Conservation (phyloP, 2,329 filamentous ascomycete genomes). For the Cercospora sp. region DNA sequence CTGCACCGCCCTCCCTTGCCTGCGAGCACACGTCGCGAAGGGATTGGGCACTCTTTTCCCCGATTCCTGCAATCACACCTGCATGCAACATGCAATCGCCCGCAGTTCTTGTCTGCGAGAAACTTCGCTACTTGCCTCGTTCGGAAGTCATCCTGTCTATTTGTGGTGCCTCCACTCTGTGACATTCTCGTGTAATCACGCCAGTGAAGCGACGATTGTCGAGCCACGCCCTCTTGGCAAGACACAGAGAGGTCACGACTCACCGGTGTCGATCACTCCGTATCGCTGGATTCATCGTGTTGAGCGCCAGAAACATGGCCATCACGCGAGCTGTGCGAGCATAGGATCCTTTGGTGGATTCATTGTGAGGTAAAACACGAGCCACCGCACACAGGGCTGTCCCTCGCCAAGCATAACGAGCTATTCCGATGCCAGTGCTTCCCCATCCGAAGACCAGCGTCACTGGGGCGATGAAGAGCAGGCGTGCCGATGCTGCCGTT, state of each 20-base stretch:
- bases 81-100: background rate
- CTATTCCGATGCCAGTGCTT: slow-evolving; percentile 8
- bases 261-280: background rate
- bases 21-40: background rate
- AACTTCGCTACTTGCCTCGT: background rate
- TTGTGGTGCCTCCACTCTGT: background rate
- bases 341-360: background rate
- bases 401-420: background rate
- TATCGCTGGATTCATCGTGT: background rate
- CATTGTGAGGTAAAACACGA: background rate
- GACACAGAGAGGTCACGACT: background rate
- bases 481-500: background rate
- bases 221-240: slow-evolving; percentile 3
- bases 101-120: background rate
- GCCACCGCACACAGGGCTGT: slow-evolving; percentile 3
- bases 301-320: background rate
- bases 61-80: background rate
- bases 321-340: background rate
- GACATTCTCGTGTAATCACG: slow-evolving; percentile 3
- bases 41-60: background rate
- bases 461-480: background rate
- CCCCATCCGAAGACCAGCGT: slow-evolving; percentile 2
- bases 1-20: background rate
- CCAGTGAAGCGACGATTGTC: background rate
- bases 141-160: slow-evolving; percentile 1